Evolutionary conservation across 2,329 filamentous ascomycete genomes (phyloP), one percentile per base, ranked within the genome.

Genomic region (Pestalotiopsis fici): DNA sequence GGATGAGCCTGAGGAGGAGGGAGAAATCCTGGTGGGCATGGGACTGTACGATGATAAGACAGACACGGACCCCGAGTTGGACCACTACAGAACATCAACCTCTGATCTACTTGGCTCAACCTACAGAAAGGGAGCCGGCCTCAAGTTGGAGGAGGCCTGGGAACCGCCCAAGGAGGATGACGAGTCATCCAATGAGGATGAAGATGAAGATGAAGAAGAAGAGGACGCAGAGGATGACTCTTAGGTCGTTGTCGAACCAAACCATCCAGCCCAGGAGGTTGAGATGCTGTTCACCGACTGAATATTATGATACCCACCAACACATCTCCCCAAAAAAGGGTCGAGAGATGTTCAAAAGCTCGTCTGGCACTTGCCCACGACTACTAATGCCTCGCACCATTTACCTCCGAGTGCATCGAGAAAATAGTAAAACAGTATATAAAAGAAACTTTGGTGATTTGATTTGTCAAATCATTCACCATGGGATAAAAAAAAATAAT

Each of bases 101-200:
- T 85, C 83, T 43, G 83, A 85, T 28, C 77, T 92, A 21, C 78
- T 90, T 59, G 86, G 86, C 27, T 80, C 86, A 7, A 77, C 82
- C 1, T 84, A 83, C 71, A 79, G 82, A 3, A 83, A 82, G 21
- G 92, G 92, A 67, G 93, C 93, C 78, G 92, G 93, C 0, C 81
- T 95, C 71, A 95, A 94, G 77, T 82, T 96, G 3, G 93, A 95
- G 78, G 92, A 95, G 77, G 92, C 92, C 0, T 95, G 86, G 92
- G 91, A 88, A 77, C 92, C 86, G 21, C 91, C 90, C 0, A 85
- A 84, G 11, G 80, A 82, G 2, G 82, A 86, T 31, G 87, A 88
- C 56, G 85, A 84, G 6, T 80, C 82, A 2, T 82, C 86, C 28
- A 87, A 88, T 59, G 85, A 87, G 4, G 88, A 90, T 23, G 88